A percentile compares a stretch with the other conserved stretches of the same genome.
Evolutionary conservation across 192 early-diverging fungal genomes (phyloP).

Genomic region (Coemansia sp.): DNA sequence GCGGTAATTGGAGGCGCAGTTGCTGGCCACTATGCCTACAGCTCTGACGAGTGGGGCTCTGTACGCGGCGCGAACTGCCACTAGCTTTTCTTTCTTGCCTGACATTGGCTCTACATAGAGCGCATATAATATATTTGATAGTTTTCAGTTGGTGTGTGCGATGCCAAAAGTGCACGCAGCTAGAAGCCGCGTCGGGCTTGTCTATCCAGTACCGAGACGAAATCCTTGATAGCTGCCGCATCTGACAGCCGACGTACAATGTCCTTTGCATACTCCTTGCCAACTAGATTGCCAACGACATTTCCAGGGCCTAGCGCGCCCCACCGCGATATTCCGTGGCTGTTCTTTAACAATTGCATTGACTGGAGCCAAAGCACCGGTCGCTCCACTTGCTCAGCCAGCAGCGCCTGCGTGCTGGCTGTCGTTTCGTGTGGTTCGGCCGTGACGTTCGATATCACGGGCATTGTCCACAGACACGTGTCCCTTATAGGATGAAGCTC

Average conservation of each 20-base stretch:
- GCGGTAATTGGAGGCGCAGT: conserved; percentile 68
- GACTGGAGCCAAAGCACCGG: conserved; percentile 91
- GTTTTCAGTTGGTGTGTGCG: not conserved
- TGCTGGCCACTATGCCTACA: conserved; percentile 65
- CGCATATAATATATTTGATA: not conserved
- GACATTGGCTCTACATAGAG: not conserved
- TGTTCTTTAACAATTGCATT: conserved; percentile 74
- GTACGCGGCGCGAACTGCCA: conserved; percentile 58
- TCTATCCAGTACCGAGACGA: conserved; percentile 45
- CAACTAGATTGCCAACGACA: conserved; percentile 86
- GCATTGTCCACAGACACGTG: conserved; percentile 63
- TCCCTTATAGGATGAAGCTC: conserved; percentile 64
- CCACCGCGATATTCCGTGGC: conserved; percentile 79
- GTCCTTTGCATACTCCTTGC: conserved; percentile 83
- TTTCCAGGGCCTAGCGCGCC: conserved; percentile 83
- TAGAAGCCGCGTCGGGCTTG: conserved; percentile 48
- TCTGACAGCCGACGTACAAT: conserved; percentile 61
- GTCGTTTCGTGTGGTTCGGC: conserved; percentile 71
- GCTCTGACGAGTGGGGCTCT: conserved; percentile 39
- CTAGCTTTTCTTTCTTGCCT: conserved; percentile 11
- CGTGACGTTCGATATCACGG: conserved; percentile 93
- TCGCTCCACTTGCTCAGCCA: conserved; percentile 79
- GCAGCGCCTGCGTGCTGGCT: conserved; percentile 64
- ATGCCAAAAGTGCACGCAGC: not conserved
- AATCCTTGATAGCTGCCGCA: conserved; percentile 33